Conservation (phyloP, 371 early-diverging fungal genomes). For the Apophysomyces elegans region DNA sequence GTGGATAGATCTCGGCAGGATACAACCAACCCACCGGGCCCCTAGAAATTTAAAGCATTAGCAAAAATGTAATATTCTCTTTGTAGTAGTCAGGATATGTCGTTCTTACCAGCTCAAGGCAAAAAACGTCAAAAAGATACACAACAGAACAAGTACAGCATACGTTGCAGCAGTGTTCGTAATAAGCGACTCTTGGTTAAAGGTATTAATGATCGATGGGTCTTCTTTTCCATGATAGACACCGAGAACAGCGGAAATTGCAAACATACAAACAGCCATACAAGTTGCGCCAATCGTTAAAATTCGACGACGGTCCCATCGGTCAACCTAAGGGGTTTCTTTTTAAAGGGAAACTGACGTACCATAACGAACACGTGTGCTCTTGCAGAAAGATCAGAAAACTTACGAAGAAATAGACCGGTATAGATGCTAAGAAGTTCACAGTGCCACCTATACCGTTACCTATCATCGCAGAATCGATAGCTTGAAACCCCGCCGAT, state of each 20-base stretch:
- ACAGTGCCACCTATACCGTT: conserved; percentile 27
- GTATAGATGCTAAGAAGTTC: conserved; percentile 29
- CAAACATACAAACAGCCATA: conserved; percentile 28
- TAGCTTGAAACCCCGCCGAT: conserved; percentile 60
- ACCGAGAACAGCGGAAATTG: conserved; percentile 40
- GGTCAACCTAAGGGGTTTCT: conserved; percentile 22
- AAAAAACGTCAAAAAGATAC: conserved; percentile 70
- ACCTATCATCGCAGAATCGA: conserved; percentile 39
- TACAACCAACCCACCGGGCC: conserved; percentile 92
- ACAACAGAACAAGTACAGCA: conserved; percentile 59
- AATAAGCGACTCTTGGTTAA: conserved; percentile 26
- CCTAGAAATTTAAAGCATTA: conserved; percentile 51
- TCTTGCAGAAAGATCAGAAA: too few species aligned
- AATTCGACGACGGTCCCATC: conserved; percentile 28
- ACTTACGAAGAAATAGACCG: conserved; percentile 34
- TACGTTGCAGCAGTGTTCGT: conserved; percentile 43
- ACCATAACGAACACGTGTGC: too few species aligned
- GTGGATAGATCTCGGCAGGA: conserved; percentile 84
- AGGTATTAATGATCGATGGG: neutral
- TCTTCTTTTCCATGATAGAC: conserved; percentile 4
- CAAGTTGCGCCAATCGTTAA: conserved; percentile 22
- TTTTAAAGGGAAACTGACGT: too few species aligned
- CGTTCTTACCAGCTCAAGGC: conserved; percentile 39
- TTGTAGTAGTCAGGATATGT: neutral
- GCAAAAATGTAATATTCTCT: too few species aligned